Conservation (phyloP, 768 basidiomycete genomes). For the Leucocoprinus sp. region DNA sequence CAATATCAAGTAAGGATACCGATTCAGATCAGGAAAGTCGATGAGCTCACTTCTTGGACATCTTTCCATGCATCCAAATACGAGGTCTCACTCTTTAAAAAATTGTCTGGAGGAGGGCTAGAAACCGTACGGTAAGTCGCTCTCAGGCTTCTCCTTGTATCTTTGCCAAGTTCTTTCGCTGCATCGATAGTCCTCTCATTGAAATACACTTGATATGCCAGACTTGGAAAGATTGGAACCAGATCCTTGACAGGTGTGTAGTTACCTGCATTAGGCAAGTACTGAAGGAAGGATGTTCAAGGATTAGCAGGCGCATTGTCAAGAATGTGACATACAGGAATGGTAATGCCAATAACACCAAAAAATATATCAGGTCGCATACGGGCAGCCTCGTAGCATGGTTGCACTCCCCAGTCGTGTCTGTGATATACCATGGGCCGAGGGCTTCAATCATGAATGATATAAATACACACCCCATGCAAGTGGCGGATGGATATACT, state of each 20-base stretch:
- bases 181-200: constrained; percentile 40
- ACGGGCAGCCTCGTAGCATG: constrained; percentile 64
- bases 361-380: constrained; percentile 57
- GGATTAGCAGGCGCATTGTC: not conserved
- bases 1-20: constrained; percentile 32
- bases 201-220: constrained; percentile 63
- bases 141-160: constrained; percentile 50
- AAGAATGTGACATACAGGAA: constrained; percentile 42
- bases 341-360: constrained; percentile 46
- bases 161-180: constrained; percentile 41
- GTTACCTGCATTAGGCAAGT: too few relatives aligned
- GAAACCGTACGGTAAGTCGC: constrained; percentile 43
- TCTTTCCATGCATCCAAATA: constrained; percentile 48
- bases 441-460: not conserved
- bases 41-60: constrained; percentile 29
- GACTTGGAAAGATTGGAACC: constrained; percentile 34
- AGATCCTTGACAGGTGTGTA: constrained; percentile 40
- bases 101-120: constrained; percentile 48
- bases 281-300: constrained; percentile 50
- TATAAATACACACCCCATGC: constrained; percentile 47
- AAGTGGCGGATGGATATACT: constrained; percentile 43
- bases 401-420: constrained; percentile 69
- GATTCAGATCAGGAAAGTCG: not conserved
- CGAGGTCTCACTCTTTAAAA: constrained; percentile 39
- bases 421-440: constrained; percentile 21